These are phyloP conservation scores for Carex cristatella DNA, from an alignment of 176 grass and related monocot genomes.

Conservation along the genomic window DNA sequence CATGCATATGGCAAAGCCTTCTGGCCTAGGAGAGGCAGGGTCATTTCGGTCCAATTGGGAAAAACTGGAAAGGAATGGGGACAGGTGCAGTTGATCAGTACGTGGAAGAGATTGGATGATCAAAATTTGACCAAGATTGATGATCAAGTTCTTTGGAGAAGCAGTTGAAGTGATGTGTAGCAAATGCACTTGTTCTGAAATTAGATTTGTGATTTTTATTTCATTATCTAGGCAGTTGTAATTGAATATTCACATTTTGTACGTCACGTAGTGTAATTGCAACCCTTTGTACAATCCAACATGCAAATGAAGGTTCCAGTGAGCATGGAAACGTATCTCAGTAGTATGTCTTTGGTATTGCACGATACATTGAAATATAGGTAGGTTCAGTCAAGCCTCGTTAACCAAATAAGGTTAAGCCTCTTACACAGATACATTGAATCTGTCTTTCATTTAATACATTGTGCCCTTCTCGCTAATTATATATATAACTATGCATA, in stretches of 20 bases:
- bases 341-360: not conserved
- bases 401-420: too few relatives aligned
- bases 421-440: too few relatives aligned
- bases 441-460: too few relatives aligned
- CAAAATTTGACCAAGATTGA: conserved; percentile 62
- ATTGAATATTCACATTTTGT: not conserved
- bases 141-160: conserved; percentile 70
- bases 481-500: too few relatives aligned
- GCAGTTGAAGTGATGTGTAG: not conserved
- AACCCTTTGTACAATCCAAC: not conserved
- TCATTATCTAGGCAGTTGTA: not conserved
- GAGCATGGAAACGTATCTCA: not conserved
- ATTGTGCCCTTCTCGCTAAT: too few relatives aligned
- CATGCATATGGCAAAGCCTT: conserved; percentile 70
- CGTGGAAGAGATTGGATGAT: conserved; percentile 79
- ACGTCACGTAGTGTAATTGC: not conserved
- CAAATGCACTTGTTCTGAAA: not conserved
- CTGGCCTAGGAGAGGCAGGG: conserved; percentile 73
- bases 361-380: too few relatives aligned
- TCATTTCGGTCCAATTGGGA: conserved; percentile 39
- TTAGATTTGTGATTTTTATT: not conserved
- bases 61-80: conserved; percentile 50
- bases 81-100: conserved; percentile 51
- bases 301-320: not conserved
- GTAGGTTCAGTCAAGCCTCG: too few relatives aligned